These are phyloP conservation scores for Boehmeria nivea DNA, from an alignment of 306 rosid genomes.

Conservation along the genomic window DNA sequence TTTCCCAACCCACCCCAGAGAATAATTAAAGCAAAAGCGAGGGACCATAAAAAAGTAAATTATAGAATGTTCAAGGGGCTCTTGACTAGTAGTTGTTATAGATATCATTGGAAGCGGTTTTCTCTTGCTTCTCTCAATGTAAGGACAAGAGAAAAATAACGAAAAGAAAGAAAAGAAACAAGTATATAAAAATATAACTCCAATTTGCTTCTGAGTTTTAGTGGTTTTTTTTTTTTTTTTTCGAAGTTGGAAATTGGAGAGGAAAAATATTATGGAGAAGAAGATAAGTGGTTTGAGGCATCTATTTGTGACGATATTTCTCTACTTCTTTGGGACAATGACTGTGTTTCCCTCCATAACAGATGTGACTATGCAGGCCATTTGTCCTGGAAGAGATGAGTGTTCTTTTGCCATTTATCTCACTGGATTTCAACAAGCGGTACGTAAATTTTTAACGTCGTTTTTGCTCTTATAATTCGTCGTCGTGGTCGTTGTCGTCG, in stretches of 20 bases:
- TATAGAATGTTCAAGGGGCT: neutral
- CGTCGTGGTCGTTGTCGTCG: too few species aligned
- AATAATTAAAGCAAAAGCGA: neutral
- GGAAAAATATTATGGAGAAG: conserved; percentile 24
- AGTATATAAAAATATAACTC: neutral
- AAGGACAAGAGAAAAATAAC: neutral
- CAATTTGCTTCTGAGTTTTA: neutral
- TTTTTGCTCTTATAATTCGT: neutral
- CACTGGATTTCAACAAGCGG: conserved; percentile 72
- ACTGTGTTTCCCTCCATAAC: conserved; percentile 49
- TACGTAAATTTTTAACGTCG: conserved; percentile 5
- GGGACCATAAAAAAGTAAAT: neutral
- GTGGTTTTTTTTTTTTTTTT: neutral
- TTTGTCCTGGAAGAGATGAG: conserved; percentile 61
- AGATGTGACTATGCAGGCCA: conserved; percentile 63
- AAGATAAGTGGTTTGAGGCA: conserved; percentile 36
- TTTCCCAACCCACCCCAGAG: neutral
- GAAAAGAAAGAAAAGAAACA: neutral
- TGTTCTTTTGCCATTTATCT: conserved; percentile 92
- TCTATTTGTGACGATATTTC: conserved; percentile 55
- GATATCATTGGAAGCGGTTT: neutral
- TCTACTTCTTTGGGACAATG: conserved; percentile 21
- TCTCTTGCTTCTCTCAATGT: neutral
- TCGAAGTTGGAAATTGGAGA: neutral
- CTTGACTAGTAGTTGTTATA: neutral